phyloP scores from a whole-genome alignment of 805 yeast genomes.

The Teunomyces stri region DNA sequence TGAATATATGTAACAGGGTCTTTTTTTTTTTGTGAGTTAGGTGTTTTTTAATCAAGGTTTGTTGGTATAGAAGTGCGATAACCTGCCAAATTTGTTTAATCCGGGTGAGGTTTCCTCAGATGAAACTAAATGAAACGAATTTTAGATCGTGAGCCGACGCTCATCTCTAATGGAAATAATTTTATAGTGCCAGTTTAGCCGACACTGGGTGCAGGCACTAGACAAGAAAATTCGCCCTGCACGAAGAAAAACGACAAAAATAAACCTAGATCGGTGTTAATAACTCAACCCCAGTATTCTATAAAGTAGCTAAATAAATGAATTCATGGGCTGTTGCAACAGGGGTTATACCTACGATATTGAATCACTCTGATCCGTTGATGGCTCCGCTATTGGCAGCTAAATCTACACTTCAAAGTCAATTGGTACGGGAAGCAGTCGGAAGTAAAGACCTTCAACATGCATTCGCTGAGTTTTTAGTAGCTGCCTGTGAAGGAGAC shows the following conservation, averaged over 20 bases:
- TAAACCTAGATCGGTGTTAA: neutral
- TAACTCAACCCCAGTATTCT: neutral
- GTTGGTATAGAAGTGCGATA: neutral
- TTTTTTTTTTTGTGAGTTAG: neutral
- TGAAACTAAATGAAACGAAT: neutral
- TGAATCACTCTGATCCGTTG: constrained; percentile 26
- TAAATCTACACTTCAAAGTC: constrained; percentile 20
- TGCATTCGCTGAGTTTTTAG: constrained; percentile 22
- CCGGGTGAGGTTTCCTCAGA: neutral
- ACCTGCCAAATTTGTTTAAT: neutral
- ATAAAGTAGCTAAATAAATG: neutral
- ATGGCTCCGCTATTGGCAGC: constrained; percentile 23
- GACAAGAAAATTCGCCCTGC: neutral
- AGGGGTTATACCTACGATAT: neutral
- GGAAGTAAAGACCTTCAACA: neutral
- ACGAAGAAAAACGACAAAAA: neutral
- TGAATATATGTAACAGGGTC: neutral
- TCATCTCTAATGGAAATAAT: neutral
- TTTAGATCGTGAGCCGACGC: neutral
- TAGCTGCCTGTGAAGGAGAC: constrained; percentile 39
- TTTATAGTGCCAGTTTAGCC: neutral
- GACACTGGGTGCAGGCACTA: neutral
- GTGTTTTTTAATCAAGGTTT: neutral
- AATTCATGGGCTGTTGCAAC: constrained; percentile 1
- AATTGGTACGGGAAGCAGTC: constrained; percentile 1